Base-by-base conservation (phyloP, 2,329 filamentous ascomycete species). In the Septoria petroselini region DNA sequence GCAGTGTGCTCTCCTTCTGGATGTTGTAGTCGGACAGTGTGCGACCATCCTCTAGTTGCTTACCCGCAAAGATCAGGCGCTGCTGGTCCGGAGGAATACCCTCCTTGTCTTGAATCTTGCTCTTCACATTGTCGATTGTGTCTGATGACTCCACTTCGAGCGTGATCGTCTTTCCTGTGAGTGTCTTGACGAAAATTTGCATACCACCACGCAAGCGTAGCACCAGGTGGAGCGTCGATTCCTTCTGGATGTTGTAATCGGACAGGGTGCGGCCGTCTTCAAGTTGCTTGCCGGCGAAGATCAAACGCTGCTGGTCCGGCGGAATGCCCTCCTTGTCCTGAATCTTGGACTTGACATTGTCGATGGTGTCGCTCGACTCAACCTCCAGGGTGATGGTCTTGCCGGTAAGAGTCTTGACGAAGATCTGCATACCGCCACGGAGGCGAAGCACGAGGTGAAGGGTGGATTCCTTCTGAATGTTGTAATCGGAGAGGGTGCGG, bases 21-120 rank as follows among this genome's bases (percentile, higher is more conserved):
- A 98, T 97, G 86, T 97, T 98, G 88, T 98, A 98, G 81, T 98
- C 93, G 72, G 88, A 93, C 64, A 98, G 88, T 68, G 93, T 98
- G 70, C 93, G 91, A 75, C 93, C 93, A 72, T 98, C 93, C 81
- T 98, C 93, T 71, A 98, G 90, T 82, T 98, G 93, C 86, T 98
- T 98, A 74, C 93, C 93, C 70, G 93, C 93, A 77, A 97, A 98
- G 84, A 98, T 98, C 75, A 98, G 79, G 73, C 93, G 91, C 82
- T 98, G 93, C 77, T 97, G 93, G 81, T 97, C 93, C 41, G 93
- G 91, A 72, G 93, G 93, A 65, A 98, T 98, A 67, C 93, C 91
- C 82, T 98, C 93, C 88, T 97, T 98, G 85, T 97, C 93, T 74
- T 84, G 82, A 66, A 85, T 85, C 84, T 98, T 97, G 80, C 88